Base-by-base conservation (phyloP, 2,329 filamentous ascomycete species). In the Cercospora beticola region DNA sequence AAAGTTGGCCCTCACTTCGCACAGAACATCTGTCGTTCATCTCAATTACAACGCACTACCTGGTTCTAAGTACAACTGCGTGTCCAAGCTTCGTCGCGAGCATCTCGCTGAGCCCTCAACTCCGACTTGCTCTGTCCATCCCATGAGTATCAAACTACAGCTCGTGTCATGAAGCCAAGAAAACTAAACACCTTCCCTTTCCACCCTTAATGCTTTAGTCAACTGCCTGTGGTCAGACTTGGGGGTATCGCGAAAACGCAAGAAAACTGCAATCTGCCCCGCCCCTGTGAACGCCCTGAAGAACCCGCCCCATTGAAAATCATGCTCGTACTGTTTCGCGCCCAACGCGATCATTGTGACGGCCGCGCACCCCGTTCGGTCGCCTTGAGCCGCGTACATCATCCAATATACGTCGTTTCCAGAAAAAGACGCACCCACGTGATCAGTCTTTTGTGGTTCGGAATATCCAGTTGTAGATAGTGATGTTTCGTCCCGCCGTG, bases 191-290 rank as follows among this genome's bases (percentile, higher is more conserved):
- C 52, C 62, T 30, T 43, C 62, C 36, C 43, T 23, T 33, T 46
- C 62, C 49, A 23, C 23, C 49, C 62, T 52, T 64, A 33, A 64
- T 64, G 62, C 62, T 64, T 64, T 40, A 30, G 52, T 26, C 57
- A 43, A 64, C 62, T 64, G 62, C 33, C 62, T 64, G 62, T 64
- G 62, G 49, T n/a, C 49, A 58, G 52, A 57, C 52, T 64, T 64
- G 62, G 62, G 62, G 62, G 54, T 64, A 54, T 64, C 62, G 62
- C 62, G 52, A 31, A 36, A 64, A 64, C 49, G 49, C 62, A 64
- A 64, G 52, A 43, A 64, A 56, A 43, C 21, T 40, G 9, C 46
- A 52, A 52, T 43, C 43, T 31, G 46, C 31, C 33, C 36, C 62
- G 21, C 49, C 28, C 62, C 18, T 9, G 3, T 58, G 18, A 64